Evolutionary conservation across 1,284 basidiomycete genomes (phyloP).

Genomic region (Austroboletus niveus): DNA sequence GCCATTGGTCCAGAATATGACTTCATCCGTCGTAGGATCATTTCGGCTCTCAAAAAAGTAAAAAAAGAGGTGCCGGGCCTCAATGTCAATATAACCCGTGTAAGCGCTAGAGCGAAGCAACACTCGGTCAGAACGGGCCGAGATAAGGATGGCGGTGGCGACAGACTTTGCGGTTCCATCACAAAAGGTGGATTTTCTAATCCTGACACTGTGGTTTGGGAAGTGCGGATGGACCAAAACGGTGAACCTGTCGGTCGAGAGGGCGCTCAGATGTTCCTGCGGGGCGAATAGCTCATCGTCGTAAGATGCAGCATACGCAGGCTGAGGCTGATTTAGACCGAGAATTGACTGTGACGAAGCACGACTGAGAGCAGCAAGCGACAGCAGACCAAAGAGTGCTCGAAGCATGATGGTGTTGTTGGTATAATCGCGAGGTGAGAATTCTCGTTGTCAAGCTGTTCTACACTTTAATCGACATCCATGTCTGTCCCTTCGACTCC

Average conservation of each 20-base stretch:
- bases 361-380: constrained; percentile 12
- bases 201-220: constrained; percentile 51
- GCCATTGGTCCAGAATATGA: constrained; percentile 59
- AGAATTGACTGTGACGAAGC: constrained; percentile 20
- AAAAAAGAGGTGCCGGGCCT: constrained; percentile 64
- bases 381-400: constrained; percentile 12
- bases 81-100: constrained; percentile 65
- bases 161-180: constrained; percentile 32
- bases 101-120: constrained; percentile 46
- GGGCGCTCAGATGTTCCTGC: constrained; percentile 31
- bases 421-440: too few relatives aligned
- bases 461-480: constrained; percentile 21
- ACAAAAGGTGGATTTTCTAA: constrained; percentile 43
- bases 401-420: neutral
- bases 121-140: constrained; percentile 2
- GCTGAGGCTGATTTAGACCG: constrained; percentile 5
- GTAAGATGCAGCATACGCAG: constrained; percentile 11
- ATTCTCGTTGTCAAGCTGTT: neutral
- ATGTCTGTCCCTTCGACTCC: constrained; percentile 14
- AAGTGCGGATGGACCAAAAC: constrained; percentile 51
- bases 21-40: constrained; percentile 63
- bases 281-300: constrained; percentile 29
- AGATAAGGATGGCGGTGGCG: constrained; percentile 37
- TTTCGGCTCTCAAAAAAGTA: constrained; percentile 84
- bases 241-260: constrained; percentile 47